phyloP scores from a whole-genome alignment of 768 basidiomycete species.

The Plicaturopsis crispa region DNA sequence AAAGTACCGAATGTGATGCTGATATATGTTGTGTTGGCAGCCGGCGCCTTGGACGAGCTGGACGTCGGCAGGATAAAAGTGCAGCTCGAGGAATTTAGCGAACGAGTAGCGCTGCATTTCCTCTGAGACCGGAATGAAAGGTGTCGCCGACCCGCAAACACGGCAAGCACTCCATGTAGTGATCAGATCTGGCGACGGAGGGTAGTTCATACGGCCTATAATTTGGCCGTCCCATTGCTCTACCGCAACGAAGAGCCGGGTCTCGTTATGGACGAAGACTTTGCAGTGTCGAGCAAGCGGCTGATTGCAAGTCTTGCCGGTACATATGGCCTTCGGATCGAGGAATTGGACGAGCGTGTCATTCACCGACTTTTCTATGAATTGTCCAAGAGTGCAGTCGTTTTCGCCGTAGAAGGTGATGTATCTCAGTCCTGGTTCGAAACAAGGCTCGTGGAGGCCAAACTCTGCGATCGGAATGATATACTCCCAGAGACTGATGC shows the following conservation, averaged over 20 bases:
- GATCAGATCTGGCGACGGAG: conserved; percentile 64
- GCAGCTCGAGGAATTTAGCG: conserved; percentile 91
- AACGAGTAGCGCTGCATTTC: conserved; percentile 94
- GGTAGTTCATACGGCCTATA: conserved; percentile 42
- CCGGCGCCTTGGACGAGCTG: conserved; percentile 80
- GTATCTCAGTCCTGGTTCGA: conserved; percentile 63
- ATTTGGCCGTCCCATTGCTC: conserved; percentile 86
- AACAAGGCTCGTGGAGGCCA: conserved; percentile 65
- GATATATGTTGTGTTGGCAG: conserved; percentile 92
- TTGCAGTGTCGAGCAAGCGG: conserved; percentile 78
- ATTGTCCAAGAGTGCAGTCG: conserved; percentile 89
- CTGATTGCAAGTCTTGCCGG: conserved; percentile 78
- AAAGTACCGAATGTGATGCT: conserved; percentile 90
- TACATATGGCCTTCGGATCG: conserved; percentile 72
- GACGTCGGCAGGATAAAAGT: conserved; percentile 90
- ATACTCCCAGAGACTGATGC: conserved; percentile 74
- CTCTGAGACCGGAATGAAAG: conserved; percentile 83
- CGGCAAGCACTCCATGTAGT: conserved; percentile 91
- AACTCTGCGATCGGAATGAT: conserved; percentile 69
- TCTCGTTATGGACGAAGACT: conserved; percentile 87
- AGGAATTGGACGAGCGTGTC: conserved; percentile 63
- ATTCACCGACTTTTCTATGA: conserved; percentile 73
- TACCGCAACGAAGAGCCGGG: conserved; percentile 74
- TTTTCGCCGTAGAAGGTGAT: conserved; percentile 90
- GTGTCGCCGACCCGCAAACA: conserved; percentile 69